These are phyloP conservation scores for Leishmania amazonensis DNA, from an alignment of 208 protist species.

Conservation along the genomic window DNA sequence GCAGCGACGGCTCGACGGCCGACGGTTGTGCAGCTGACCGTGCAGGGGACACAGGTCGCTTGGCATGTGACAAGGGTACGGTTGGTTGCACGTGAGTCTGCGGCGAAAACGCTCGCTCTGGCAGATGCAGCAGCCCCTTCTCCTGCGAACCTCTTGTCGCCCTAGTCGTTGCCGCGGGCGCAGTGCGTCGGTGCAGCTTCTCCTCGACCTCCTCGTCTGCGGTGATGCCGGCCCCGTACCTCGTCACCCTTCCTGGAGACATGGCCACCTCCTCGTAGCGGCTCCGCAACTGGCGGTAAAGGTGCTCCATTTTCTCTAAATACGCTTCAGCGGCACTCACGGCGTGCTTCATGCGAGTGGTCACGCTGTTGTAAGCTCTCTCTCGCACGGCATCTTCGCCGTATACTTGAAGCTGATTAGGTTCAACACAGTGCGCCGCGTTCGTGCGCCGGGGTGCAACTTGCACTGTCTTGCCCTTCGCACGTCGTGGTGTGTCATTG, in stretches of 20 bases:
- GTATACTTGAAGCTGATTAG: neutral
- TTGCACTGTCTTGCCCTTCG: neutral
- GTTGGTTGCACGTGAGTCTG: neutral
- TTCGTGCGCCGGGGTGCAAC: neutral
- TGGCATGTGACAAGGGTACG: neutral
- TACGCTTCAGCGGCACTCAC: slow-evolving; percentile 39
- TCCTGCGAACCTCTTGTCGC: neutral
- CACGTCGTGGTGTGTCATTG: neutral
- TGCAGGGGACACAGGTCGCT: neutral
- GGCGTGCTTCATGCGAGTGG: slow-evolving; percentile 8
- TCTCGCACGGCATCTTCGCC: neutral
- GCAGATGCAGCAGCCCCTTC: neutral
- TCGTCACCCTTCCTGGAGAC: slow-evolving; percentile 9
- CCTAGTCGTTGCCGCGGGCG: neutral
- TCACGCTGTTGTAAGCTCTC: neutral
- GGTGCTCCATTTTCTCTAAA: slow-evolving; percentile 54
- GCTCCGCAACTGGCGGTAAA: slow-evolving; percentile 47
- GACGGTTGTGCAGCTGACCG: neutral
- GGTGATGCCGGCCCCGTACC: neutral
- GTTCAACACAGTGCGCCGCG: neutral
- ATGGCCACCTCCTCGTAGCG: slow-evolving; percentile 52
- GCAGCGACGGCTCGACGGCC: neutral
- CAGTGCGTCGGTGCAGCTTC: neutral
- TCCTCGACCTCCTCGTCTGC: neutral
- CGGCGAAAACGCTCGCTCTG: neutral